Base-by-base conservation (phyloP, 306 rosid genomes). In the Trichosanthes cucumerina region DNA sequence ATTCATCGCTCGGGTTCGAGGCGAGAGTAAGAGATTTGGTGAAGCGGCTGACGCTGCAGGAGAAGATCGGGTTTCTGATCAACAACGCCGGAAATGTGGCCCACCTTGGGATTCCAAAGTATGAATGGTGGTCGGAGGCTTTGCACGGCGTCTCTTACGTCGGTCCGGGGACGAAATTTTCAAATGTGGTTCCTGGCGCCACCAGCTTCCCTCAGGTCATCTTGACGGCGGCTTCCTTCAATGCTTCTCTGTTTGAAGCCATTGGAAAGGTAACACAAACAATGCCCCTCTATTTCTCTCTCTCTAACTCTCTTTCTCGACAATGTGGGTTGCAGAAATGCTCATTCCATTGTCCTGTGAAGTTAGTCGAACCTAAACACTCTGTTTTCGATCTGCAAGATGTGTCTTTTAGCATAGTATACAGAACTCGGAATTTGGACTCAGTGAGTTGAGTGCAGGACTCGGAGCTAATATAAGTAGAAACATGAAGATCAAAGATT, bases 71-170 rank as follows among this genome's bases (percentile, higher is more conserved):
- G 62, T 90, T 87, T 80, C 39, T 96, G 78, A 93, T 84, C 65
- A 43, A 88, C 79, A 41, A 60, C 15, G 99, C 99, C 2, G 82
- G 60, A 5, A 81, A 64, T 53, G 93, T 96, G 71, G 84, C 83
- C 21, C 87, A 97, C 78, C 97, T 96, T 54, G 99, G 99, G 18
- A 88, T 96, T 76, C 99, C 99, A 0, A 86, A 81, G 66, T 96
- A 96, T 44, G 86, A 92, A 21, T 96, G 99, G 99, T 96, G 99
- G 99, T 96, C 99, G 10, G 99, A 96, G 78, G 99, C 98, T 15
- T 88, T 96, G 66, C 99, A 96, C 81, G 99, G 99, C 0, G 94
- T 96, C 33, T 96, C 99, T 23, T 78, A 90, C 38, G 83, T 90
- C 21, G 98, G 99, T 10, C 96, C 89, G 1, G 99, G 99, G 0